Evolutionary conservation across 371 early-diverging fungal species (phyloP), one percentile per base, ranked within the genome.

Genomic region (Massospora cicadina): DNA sequence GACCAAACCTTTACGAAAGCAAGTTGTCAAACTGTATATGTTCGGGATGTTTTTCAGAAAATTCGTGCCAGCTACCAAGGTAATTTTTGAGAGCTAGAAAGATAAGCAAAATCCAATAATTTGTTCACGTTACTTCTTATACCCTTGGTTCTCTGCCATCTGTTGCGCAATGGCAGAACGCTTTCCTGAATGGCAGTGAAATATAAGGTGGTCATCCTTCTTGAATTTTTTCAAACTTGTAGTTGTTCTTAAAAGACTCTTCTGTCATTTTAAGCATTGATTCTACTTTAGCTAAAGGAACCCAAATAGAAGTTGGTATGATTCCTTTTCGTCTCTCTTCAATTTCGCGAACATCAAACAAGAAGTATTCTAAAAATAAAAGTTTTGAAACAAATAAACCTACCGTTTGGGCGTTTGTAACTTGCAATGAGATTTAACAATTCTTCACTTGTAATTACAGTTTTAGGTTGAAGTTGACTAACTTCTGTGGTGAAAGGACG

Each of bases 41-140:
- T 25, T 33, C 31, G 2, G 63, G 63, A 26, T 63, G 7, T 26
- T 25, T 28, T 27, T 54, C 26, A 3, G 25, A 26, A 63, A 79
- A 79, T 65, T 79, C 74, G 33, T 72, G 72, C 78, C 79, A 79
- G 55, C 78, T 77, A 55, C 79, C 79, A 43, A 72, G 74, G 67
- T 76, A 79, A 71, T 80, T 79, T 66, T 74, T 76, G 30, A 43
- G 72, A 43, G 43, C 43, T 43, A 43, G 17, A 43, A 43, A 43
- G 5, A 10, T 43, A 17, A n/a, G 5, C 43, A 43, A 43, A 43
- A 43, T 43, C 43, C 17, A 17, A 12, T 7, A 3, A 57, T 26
- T 3, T 43, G 33, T 28, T 43, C 17, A 12, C 30, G 2, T 62
- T 62, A 62, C 62, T 63, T 63, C 28, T 7, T 7, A 25, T n/a